A percentile compares a stretch with the other conserved stretches of the same genome.
Conservation (phyloP, 129 eudicot species). For the Flaveria brownii region DNA sequence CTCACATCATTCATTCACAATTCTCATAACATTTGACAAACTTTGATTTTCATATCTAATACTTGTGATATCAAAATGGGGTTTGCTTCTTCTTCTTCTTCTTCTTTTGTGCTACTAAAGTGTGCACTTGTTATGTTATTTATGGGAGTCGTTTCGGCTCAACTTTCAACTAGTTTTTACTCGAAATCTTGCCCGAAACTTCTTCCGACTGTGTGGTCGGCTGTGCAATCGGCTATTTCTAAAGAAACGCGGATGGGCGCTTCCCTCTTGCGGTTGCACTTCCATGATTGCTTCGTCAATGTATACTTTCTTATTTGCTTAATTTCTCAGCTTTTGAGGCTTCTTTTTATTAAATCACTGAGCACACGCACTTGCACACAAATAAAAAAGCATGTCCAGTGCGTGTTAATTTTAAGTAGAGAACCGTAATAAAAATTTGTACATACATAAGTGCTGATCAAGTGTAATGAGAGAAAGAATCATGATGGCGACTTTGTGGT, state of each 20-base stretch:
- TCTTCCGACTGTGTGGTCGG: conserved; percentile 47
- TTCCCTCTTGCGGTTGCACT: conserved; percentile 76
- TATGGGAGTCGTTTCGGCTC: conserved; percentile 60
- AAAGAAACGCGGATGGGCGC: conserved; percentile 91
- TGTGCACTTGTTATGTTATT: conserved; percentile 37
- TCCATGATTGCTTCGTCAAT: conserved; percentile 89
- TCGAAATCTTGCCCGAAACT: conserved; percentile 67
- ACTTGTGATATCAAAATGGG: conserved; percentile 33
- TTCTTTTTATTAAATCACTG: not conserved
- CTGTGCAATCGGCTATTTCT: conserved; percentile 51
- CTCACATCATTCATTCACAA: conserved; percentile 19
- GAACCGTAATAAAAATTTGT: too few relatives aligned
- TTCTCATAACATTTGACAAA: conserved; percentile 23
- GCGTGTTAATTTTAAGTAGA: too few relatives aligned
- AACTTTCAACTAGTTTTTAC: conserved; percentile 62
- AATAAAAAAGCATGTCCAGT: not conserved
- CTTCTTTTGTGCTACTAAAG: conserved; percentile 19
- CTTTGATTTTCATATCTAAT: not conserved
- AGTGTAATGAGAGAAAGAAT: too few relatives aligned
- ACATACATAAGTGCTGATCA: too few relatives aligned
- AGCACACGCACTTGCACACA: not conserved
- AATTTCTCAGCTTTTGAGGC: not conserved
- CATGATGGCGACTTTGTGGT: too few relatives aligned
- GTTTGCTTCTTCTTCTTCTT: conserved; percentile 17
- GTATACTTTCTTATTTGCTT: conserved; percentile 36